Evolutionary conservation across 257 asterid genomes (phyloP).

Genomic region (Phtheirospermum japonicum): DNA sequence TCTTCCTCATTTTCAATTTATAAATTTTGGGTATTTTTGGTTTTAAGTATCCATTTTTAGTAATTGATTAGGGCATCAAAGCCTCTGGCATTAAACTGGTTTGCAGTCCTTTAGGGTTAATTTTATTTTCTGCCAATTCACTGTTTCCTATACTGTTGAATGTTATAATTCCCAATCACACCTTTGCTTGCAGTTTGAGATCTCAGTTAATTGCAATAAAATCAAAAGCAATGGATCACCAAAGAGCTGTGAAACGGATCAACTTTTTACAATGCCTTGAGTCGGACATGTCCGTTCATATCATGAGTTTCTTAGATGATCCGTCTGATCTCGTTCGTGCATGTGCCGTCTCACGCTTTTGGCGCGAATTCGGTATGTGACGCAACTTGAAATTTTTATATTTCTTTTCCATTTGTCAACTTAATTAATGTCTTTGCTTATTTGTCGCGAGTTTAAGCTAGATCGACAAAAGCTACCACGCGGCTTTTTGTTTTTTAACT

Average conservation of each 20-base stretch:
- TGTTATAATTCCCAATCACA: not conserved
- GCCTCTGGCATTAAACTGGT: no score
- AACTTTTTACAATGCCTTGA: slow-evolving; percentile 55
- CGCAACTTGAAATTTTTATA: slow-evolving; percentile 2
- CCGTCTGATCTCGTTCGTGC: slow-evolving; percentile 66
- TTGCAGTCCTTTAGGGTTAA: not conserved
- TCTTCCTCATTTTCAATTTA: no score
- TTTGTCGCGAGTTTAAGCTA: slow-evolving; percentile 8
- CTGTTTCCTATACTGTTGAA: not conserved
- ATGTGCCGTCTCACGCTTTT: slow-evolving; percentile 50
- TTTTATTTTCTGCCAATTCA: not conserved
- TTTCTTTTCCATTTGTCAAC: not conserved
- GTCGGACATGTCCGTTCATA: slow-evolving; percentile 40
- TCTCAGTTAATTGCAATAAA: slow-evolving; percentile 19
- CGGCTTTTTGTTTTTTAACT: not conserved
- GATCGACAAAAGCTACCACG: not conserved
- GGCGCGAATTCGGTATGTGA: slow-evolving; percentile 72
- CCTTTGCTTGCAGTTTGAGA: slow-evolving; percentile 11
- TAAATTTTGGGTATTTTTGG: not conserved
- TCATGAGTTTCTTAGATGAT: slow-evolving; percentile 59
- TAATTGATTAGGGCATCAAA: not conserved
- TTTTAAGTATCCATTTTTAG: no score
- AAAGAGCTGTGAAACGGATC: slow-evolving; percentile 35
- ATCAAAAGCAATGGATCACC: slow-evolving; percentile 28
- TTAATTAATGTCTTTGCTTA: no score